Base-by-base conservation (phyloP, 768 basidiomycete species). In the Lactifluus volemus region DNA sequence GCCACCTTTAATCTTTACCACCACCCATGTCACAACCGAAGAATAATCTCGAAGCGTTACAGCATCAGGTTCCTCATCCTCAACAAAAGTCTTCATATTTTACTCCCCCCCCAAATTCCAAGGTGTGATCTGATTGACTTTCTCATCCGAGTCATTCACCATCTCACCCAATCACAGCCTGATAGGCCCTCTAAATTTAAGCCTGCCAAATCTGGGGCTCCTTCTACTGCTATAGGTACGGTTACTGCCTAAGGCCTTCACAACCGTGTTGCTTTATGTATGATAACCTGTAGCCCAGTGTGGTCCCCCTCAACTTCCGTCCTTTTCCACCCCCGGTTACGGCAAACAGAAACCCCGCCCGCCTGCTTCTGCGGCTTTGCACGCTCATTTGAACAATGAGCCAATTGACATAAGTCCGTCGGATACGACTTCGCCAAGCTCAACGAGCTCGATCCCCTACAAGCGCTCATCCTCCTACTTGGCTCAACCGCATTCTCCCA, bases 1-100 rank as follows among this genome's bases (percentile, higher is more conserved):
- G 56, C 30, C 41, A 21, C 30, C 21, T 38, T 59, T 59, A 54
- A 34, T 29, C 17, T 39, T 5, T 39, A 10, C 54, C 52, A 54
- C 41, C 19, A 47, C 58, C 25, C 32, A 66, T 66, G 65, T 66
- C 65, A 9, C 65, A 66, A 45, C 60, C 63, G 42, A 65, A 57
- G 49, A 66, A 66, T 48, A 66, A 66, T 53, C 65, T 66, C n/a
- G 63, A 66, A 6, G 56, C 47, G 25, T 55, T 66, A 44, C 63
- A 66, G 57, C 55, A 49, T 30, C 63, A 58, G 25, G 30, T 55
- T 7, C 57, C 25, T 58, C 55, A 44, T 15, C 55, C 45, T 21
- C 64, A 49, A 15, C 59, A 61, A 39, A 54, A 63, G 5, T 55
- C 59, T 7, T 21, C 59, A 11, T 61, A 55, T 59, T 53, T 54